phyloP scores from a whole-genome alignment of 768 basidiomycete species.

The Boletus edulis region DNA sequence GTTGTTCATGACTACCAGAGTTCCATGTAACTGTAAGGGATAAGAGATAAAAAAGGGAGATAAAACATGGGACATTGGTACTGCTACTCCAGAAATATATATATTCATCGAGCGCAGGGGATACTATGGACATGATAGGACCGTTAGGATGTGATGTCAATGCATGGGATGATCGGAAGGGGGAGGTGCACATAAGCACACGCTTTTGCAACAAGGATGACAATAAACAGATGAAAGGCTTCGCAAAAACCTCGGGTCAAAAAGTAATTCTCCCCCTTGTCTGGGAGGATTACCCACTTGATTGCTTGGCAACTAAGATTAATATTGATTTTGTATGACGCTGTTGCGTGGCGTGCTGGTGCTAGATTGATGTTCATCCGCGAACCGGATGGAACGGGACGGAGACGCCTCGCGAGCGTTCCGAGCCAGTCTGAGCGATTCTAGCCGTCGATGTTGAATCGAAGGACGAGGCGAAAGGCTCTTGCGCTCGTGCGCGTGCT shows the following conservation, averaged over 20 bases:
- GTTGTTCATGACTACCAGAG: too few relatives aligned
- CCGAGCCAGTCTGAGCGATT: constrained; percentile 22
- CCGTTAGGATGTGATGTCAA: background rate
- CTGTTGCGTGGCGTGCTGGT: constrained; percentile 19
- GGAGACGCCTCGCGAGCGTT: constrained; percentile 42
- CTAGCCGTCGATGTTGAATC: constrained; percentile 29
- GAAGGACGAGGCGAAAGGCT: constrained; percentile 19
- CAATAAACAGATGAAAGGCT: background rate
- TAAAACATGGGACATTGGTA: too few relatives aligned
- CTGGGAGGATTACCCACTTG: background rate
- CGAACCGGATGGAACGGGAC: constrained; percentile 47
- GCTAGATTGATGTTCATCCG: constrained; percentile 34
- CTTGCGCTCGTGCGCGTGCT: constrained; percentile 11
- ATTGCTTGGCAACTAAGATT: constrained; percentile 6
- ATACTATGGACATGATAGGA: background rate
- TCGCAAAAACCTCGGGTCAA: background rate
- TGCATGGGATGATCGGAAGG: background rate
- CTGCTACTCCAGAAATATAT: too few relatives aligned
- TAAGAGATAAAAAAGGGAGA: too few relatives aligned
- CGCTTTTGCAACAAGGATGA: background rate
- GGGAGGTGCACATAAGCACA: background rate
- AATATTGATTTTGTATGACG: constrained; percentile 16
- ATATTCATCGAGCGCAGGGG: background rate
- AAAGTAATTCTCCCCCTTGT: constrained; percentile 16
- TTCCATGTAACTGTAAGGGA: too few relatives aligned